Evolutionary conservation across 768 basidiomycete species (phyloP).

Genomic region (Lepiota brunneoincarnata): DNA sequence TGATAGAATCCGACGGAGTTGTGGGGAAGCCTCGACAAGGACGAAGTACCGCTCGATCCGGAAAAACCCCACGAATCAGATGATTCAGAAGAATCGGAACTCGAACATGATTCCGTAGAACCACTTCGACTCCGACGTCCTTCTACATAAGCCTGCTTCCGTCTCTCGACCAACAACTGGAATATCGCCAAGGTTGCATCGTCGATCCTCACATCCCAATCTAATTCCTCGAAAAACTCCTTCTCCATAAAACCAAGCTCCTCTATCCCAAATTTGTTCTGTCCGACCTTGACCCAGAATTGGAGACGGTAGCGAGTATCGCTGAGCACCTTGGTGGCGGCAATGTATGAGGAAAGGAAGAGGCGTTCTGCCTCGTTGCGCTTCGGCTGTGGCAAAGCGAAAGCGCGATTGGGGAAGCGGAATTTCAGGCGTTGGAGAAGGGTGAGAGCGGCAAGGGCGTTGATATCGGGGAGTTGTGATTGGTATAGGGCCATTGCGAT

Average conservation of each 20-base stretch:
- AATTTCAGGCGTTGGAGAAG: slow-evolving; percentile 9
- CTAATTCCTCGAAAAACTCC: slow-evolving; percentile 5
- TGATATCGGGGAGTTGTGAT: slow-evolving; percentile 7
- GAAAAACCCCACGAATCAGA: not conserved
- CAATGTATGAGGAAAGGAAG: slow-evolving; percentile 9
- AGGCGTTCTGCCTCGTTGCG: slow-evolving; percentile 6
- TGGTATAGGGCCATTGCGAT: slow-evolving; percentile 10
- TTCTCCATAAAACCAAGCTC: slow-evolving; percentile 7
- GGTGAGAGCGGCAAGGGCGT: slow-evolving; percentile 8
- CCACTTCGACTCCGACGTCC: not conserved
- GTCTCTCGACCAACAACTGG: slow-evolving; percentile 1
- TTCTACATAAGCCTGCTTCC: not conserved
- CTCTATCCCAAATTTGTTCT: slow-evolving; percentile 8
- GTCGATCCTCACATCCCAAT: slow-evolving; percentile 8
- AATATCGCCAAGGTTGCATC: slow-evolving; percentile 9
- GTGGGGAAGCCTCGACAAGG: not conserved
- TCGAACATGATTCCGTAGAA: not conserved
- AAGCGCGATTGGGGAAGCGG: not conserved
- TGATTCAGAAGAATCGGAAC: not conserved
- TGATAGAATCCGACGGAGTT: not conserved
- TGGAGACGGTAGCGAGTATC: slow-evolving; percentile 6
- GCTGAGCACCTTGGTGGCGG: slow-evolving; percentile 10
- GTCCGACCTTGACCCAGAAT: slow-evolving; percentile 11
- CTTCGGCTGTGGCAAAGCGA: not conserved
- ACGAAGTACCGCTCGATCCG: not conserved